phyloP scores from a whole-genome alignment of 2,329 filamentous ascomycete genomes.

The Colletotrichum salicis region DNA sequence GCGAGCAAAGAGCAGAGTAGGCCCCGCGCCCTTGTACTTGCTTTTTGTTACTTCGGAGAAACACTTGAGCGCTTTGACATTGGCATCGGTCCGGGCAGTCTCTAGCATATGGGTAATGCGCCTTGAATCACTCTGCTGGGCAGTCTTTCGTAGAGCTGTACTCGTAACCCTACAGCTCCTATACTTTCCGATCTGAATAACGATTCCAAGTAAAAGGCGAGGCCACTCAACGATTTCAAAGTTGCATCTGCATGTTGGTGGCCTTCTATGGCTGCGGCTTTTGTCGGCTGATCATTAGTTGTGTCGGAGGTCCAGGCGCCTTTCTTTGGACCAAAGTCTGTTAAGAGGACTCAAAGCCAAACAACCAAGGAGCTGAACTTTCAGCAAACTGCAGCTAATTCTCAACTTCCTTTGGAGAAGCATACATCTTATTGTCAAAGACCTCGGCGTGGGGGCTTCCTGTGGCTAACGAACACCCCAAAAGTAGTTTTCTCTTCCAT shows the following conservation, averaged over 20 bases:
- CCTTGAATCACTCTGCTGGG: not conserved
- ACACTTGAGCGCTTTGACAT: not conserved
- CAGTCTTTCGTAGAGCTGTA: not conserved
- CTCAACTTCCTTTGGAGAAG: not conserved
- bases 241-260: not conserved
- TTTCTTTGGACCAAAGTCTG: not conserved
- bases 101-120: not conserved
- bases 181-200: not conserved
- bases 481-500: not conserved
- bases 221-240: not conserved
- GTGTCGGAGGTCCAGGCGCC: not conserved
- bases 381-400: not conserved
- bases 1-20: not conserved
- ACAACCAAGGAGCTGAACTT: not conserved
- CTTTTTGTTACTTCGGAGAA: not conserved
- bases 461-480: not conserved
- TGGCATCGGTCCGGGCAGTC: not conserved
- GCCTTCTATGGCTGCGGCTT: not conserved
- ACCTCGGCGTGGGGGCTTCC: not conserved
- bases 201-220: not conserved
- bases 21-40: not conserved
- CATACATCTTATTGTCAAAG: not conserved
- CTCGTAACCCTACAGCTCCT: not conserved
- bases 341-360: not conserved
- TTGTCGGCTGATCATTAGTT: not conserved